phyloP scores from a whole-genome alignment of 2,329 filamentous ascomycete species.

The Sporothrix pallida region DNA sequence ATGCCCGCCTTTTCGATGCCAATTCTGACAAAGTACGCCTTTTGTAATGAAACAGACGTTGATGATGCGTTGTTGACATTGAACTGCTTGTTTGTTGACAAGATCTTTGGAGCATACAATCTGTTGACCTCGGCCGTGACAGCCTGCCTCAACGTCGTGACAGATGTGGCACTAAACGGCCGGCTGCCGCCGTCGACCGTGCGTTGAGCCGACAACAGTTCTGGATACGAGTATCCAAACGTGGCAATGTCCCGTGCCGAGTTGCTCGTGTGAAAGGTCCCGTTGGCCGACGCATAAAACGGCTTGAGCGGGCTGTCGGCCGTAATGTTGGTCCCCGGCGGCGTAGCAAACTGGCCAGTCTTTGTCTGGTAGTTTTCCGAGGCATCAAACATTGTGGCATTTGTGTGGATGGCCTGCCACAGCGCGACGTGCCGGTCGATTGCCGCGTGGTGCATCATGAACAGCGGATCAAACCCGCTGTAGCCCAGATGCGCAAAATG shows the following conservation, averaged over 20 bases:
- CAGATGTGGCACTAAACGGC: background rate
- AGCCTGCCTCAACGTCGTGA: background rate
- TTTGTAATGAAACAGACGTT: background rate
- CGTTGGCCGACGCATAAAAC: slow-evolving; percentile 50
- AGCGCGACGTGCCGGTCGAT: slow-evolving; percentile 62
- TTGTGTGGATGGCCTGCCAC: slow-evolving; percentile 47
- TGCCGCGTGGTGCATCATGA: slow-evolving; percentile 58
- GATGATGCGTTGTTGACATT: background rate
- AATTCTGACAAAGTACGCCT: slow-evolving; percentile 25
- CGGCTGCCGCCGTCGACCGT: background rate
- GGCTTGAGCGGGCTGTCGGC: slow-evolving; percentile 52
- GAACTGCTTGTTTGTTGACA: too few relatives aligned
- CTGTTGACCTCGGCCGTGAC: slow-evolving; percentile 25
- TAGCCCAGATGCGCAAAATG: slow-evolving; percentile 45
- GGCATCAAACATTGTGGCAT: slow-evolving; percentile 44
- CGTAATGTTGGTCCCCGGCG: slow-evolving; percentile 48
- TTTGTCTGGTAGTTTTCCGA: slow-evolving; percentile 34
- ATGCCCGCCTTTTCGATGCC: slow-evolving; percentile 18
- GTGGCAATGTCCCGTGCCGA: slow-evolving; percentile 41
- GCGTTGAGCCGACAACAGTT: slow-evolving; percentile 39
- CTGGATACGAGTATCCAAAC: slow-evolving; percentile 49
- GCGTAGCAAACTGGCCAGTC: slow-evolving; percentile 48
- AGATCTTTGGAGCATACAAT: slow-evolving; percentile 1
- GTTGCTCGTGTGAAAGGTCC: slow-evolving; percentile 51
- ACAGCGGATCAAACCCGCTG: slow-evolving; percentile 51